A percentile compares a stretch with the other conserved stretches of the same genome.
Conservation (phyloP, 1,284 basidiomycete genomes). For the Pisolithus thermaeus region DNA sequence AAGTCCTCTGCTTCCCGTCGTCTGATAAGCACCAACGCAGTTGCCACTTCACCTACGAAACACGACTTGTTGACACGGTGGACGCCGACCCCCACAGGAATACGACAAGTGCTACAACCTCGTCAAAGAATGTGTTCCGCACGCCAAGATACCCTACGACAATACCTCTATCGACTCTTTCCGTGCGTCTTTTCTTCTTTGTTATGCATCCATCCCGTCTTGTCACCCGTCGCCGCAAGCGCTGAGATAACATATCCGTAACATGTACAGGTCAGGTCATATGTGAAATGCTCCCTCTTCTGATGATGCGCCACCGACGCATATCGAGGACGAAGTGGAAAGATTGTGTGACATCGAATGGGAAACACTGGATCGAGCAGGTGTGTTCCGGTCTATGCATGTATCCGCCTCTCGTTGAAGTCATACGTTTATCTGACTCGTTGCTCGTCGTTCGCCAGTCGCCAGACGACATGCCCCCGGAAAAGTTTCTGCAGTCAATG, state of each 20-base stretch:
- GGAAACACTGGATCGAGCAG: slow-evolving; percentile 79
- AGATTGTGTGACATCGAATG: slow-evolving; percentile 51
- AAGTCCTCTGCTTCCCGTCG: slow-evolving; percentile 18
- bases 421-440: slow-evolving; percentile 1
- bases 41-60: neutral
- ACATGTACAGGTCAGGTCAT: slow-evolving; percentile 53
- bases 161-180: slow-evolving; percentile 55
- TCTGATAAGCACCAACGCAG: neutral
- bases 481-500: slow-evolving; percentile 60
- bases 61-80: slow-evolving; percentile 1
- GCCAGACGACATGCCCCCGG: slow-evolving; percentile 51
- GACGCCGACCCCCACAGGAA: slow-evolving; percentile 40
- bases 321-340: slow-evolving; percentile 70
- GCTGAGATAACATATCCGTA: neutral
- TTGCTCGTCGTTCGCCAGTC: slow-evolving; percentile 14
- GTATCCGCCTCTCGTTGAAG: neutral
- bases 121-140: slow-evolving; percentile 49
- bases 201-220: neutral
- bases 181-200: slow-evolving; percentile 39
- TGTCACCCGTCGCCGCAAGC: neutral
- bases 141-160: slow-evolving; percentile 46
- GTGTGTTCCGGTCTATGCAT: slow-evolving; percentile 31
- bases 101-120: slow-evolving; percentile 59
- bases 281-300: slow-evolving; percentile 66
- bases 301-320: slow-evolving; percentile 79